Conservation (phyloP, 164 flowering plant species). For the Liquidambar formosana region DNA sequence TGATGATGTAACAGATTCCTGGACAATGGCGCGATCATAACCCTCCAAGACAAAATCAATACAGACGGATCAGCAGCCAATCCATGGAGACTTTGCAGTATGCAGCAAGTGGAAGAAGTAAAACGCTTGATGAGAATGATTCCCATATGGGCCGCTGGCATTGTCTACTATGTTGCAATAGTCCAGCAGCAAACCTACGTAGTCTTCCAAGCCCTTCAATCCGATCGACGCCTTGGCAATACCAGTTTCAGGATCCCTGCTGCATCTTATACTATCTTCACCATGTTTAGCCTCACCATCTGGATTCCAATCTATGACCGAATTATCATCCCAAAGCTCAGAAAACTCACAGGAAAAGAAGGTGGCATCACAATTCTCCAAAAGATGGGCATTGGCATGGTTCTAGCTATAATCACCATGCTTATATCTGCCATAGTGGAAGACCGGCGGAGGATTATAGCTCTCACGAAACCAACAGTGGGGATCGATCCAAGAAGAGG, state of each 20-base stretch:
- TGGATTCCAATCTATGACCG: slow-evolving; percentile 58
- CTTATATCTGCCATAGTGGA: slow-evolving; percentile 44
- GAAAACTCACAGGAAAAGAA: slow-evolving; percentile 33
- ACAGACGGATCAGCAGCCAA: slow-evolving; percentile 60
- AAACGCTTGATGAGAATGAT: slow-evolving; percentile 71
- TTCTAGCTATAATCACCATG: slow-evolving; percentile 29
- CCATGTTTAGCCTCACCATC: slow-evolving; percentile 42
- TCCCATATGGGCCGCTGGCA: slow-evolving; percentile 59
- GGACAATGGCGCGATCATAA: slow-evolving; percentile 72
- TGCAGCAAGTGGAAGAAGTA: slow-evolving; percentile 82
- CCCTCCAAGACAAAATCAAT: slow-evolving; percentile 47
- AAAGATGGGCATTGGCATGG: slow-evolving; percentile 51
- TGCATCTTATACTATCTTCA: slow-evolving; percentile 39
- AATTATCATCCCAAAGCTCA: slow-evolving; percentile 37
- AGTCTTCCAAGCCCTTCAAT: slow-evolving; percentile 63
- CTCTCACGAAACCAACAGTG: slow-evolving; percentile 26
- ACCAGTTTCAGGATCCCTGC: slow-evolving; percentile 48
- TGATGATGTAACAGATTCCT: slow-evolving; percentile 48
- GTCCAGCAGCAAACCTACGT: slow-evolving; percentile 43
- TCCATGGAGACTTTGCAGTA: slow-evolving; percentile 71
- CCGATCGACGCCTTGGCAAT: slow-evolving; percentile 36
- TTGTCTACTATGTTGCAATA: slow-evolving; percentile 18
- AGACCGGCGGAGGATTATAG: slow-evolving; percentile 26
- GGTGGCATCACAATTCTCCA: slow-evolving; percentile 56
- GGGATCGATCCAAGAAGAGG: slow-evolving; percentile 33